Percentiles rank a stretch among this genome's conserved stretches.
These are phyloP conservation scores for Aureobasidium sp. DNA, from an alignment of 2,329 filamentous ascomycete species.

Conservation along the genomic window DNA sequence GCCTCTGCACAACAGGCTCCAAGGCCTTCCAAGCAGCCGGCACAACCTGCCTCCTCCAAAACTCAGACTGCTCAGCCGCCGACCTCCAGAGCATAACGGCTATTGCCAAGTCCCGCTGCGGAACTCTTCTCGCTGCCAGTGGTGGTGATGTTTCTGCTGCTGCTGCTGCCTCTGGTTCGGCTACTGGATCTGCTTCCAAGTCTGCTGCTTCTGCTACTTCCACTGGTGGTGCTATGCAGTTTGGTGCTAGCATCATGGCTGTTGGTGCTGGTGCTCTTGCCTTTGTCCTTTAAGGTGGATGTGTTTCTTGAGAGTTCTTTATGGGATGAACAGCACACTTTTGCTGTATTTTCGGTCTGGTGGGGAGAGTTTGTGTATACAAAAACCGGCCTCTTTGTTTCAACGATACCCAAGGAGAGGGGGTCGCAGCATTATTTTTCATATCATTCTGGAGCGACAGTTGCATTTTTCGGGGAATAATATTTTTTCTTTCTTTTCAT, in stretches of 20 bases:
- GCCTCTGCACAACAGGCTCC: slow-evolving; percentile 56
- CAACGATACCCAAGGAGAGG: slow-evolving; percentile 12
- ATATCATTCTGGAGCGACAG: not conserved
- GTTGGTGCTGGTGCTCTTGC: slow-evolving; percentile 19
- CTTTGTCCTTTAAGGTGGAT: slow-evolving; percentile 1
- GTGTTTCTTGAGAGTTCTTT: too few species aligned
- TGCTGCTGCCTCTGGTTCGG: not conserved
- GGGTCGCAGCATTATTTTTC: slow-evolving; percentile 7
- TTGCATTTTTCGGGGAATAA: not conserved
- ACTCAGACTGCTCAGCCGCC: slow-evolving; percentile 36
- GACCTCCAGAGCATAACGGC: slow-evolving; percentile 44
- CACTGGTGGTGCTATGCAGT: slow-evolving; percentile 20
- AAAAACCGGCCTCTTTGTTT: not conserved
- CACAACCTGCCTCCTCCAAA: slow-evolving; percentile 42
- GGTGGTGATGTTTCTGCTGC: slow-evolving; percentile 18
- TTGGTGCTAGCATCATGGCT: slow-evolving; percentile 18
- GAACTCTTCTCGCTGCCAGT: not conserved
- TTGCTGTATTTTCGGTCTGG: too few species aligned
- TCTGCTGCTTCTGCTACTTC: not conserved
- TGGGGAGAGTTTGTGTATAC: too few species aligned
- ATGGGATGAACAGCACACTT: too few species aligned
- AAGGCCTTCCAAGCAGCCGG: slow-evolving; percentile 41
- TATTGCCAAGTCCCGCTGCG: slow-evolving; percentile 2
- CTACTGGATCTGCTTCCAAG: slow-evolving; percentile 5
- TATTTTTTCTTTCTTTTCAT: not conserved